Percentiles rank a stretch among this genome's conserved stretches.
These are phyloP conservation scores for Paecilomyces niveus DNA, from an alignment of 2,329 filamentous ascomycete genomes.

Conservation along the genomic window DNA sequence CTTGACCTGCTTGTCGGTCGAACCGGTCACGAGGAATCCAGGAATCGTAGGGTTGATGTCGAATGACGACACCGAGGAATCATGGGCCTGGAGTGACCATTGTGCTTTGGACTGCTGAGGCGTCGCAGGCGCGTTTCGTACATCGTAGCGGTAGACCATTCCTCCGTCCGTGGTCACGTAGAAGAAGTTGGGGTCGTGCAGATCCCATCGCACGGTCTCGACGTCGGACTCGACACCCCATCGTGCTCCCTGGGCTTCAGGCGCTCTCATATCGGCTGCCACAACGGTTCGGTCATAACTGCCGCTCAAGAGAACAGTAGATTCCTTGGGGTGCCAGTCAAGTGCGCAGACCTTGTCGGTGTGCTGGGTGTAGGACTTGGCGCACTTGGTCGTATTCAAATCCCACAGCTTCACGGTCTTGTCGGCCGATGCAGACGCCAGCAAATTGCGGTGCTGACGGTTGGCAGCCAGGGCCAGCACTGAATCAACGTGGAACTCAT, in stretches of 20 bases:
- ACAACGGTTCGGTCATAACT: conserved; percentile 93
- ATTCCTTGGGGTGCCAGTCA: conserved; percentile 82
- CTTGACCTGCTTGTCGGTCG: conserved; percentile 91
- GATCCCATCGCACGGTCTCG: conserved; percentile 87
- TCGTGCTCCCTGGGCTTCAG: conserved; percentile 69
- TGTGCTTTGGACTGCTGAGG: conserved; percentile 73
- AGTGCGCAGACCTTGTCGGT: conserved; percentile 97
- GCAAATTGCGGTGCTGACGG: conserved; percentile 83
- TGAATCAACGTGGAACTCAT: conserved; percentile 88
- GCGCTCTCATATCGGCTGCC: conserved; percentile 92
- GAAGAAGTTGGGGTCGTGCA: conserved; percentile 87
- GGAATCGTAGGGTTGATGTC: conserved; percentile 86
- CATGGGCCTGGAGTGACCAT: conserved; percentile 94
- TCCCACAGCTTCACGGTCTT: conserved; percentile 98
- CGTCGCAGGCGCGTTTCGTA: conserved; percentile 65
- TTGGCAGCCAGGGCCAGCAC: conserved; percentile 89
- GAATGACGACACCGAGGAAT: conserved; percentile 84
- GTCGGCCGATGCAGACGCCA: conserved; percentile 92
- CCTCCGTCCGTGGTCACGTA: conserved; percentile 92
- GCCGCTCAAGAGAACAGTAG: conserved; percentile 82
- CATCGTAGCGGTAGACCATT: conserved; percentile 85
- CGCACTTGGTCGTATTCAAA: conserved; percentile 81
- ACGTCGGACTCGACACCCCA: conserved; percentile 97
- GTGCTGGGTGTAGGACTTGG: conserved; percentile 92
- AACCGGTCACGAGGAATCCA: conserved; percentile 88